phyloP scores from a whole-genome alignment of 805 yeast genomes.

The Kodamaea lidongshanica region DNA sequence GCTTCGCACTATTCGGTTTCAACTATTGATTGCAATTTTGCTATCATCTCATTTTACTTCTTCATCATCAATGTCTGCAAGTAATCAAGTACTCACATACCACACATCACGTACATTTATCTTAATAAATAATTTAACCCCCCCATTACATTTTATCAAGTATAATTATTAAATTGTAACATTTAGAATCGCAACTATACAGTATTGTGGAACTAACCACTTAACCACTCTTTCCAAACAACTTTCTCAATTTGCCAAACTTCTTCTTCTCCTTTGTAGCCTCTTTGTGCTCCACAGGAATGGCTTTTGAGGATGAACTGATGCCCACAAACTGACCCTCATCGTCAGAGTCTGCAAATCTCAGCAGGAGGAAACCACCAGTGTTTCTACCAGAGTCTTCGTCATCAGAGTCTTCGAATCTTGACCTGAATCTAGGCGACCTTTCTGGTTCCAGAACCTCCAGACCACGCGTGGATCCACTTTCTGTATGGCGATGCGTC shows the following conservation, averaged over 20 bases:
- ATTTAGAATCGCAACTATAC: no score
- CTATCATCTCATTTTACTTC: no score
- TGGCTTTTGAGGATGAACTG: slow-evolving; percentile 7
- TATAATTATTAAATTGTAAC: no score
- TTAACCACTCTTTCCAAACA: slow-evolving; percentile 34
- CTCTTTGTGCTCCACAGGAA: slow-evolving; percentile 2
- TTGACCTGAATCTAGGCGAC: slow-evolving; percentile 21
- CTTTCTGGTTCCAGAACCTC: slow-evolving; percentile 2
- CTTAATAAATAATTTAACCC: no score
- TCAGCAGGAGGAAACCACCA: slow-evolving; percentile 8
- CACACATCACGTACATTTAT: no score
- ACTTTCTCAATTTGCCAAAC: slow-evolving; percentile 32
- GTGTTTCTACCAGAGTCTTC: slow-evolving; percentile 10
- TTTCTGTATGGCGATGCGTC: slow-evolving; percentile 1
- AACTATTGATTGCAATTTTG: no score
- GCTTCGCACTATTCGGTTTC: no score
- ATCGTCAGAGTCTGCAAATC: slow-evolving; percentile 12
- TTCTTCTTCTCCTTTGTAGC: slow-evolving; percentile 30
- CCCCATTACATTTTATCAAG: no score
- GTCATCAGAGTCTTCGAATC: slow-evolving; percentile 27
- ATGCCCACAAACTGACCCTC: slow-evolving; percentile 7
- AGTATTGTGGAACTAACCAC: no score
- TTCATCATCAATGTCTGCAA: no score
- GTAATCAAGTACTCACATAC: no score
- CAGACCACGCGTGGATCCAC: background rate